Evolutionary conservation across 2,329 filamentous ascomycete species (phyloP), one percentile per base, ranked within the genome.

Genomic region (Aspergillus sp.): DNA sequence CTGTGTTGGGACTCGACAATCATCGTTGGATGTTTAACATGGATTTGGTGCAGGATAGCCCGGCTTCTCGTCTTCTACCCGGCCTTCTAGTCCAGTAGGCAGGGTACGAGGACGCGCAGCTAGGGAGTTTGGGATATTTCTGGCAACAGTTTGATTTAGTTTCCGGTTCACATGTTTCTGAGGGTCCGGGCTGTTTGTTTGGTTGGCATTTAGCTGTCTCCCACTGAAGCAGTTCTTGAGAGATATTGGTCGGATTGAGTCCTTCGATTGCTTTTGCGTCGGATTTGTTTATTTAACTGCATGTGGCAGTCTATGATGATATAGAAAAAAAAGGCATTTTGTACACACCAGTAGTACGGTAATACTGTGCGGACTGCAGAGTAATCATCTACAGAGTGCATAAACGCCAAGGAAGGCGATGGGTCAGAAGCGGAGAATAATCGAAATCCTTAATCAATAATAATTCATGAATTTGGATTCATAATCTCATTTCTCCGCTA

Each of bases 11-110:
- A n/a, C 46, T 35, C 41, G 46, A 59, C 25, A 52, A 48, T 35
- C 47, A 58, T 35, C 25, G 35, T 39, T 59, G 50, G 61, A 56
- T 49, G 23, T 17, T 62, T 40, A 50, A 48, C 6, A 39, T 43
- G 12, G 17, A 39, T 14, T 27, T 37, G 17, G 21, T 25, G 6
- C 8, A 39, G 41, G 31, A 53, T 27, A 40, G 41, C 7, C 17
- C 31, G 19, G 27, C 23, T 25, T 46, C 41, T 50, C 21, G 43
- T 46, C 59, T 62, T 40, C 46, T 57, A 11, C 59, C 60, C 6
- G 57, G 58, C 19, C 55, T 57, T 27, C 19, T 44, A 14, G 15
- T 63, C 14, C 60, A 62, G 40, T 62, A 55, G 39, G n/a, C 6
- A 8, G 40, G 27, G 7, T n/a, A 37, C 17, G n/a, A 33, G 40